Evolutionary conservation across 805 yeast species (phyloP).

Genomic region (Jamesozyma hellenica): DNA sequence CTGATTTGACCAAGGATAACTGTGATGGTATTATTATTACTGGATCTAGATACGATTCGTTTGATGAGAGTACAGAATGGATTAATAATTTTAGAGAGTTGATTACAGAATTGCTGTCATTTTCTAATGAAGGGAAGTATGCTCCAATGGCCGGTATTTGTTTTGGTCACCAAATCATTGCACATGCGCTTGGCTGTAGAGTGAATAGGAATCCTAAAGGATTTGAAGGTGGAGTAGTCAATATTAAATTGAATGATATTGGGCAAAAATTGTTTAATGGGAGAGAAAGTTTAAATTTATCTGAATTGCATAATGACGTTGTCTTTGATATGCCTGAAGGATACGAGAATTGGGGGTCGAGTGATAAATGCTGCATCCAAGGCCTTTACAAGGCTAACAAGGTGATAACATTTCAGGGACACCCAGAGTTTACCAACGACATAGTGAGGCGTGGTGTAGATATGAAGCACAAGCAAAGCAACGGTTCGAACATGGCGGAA

Average conservation of each 20-base stretch:
- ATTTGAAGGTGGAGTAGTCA: conserved; percentile 62
- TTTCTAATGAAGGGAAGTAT: conserved; percentile 7
- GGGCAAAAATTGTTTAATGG: conserved; percentile 14
- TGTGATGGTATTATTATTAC: conserved; percentile 35
- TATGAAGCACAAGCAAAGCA: neutral
- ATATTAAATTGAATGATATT: conserved; percentile 37
- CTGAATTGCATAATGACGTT: conserved; percentile 53
- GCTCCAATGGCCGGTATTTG: conserved; percentile 64
- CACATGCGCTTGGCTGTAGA: conserved; percentile 51
- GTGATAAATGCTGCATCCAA: conserved; percentile 50
- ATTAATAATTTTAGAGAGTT: conserved; percentile 32
- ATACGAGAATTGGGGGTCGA: conserved; percentile 40
- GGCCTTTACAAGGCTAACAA: conserved; percentile 48
- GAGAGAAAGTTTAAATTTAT: conserved; percentile 29
- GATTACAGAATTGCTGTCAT: conserved; percentile 15
- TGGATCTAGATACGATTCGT: conserved; percentile 41
- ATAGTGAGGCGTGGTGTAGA: conserved; percentile 14
- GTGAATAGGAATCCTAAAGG: conserved; percentile 53
- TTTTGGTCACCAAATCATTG: conserved; percentile 79
- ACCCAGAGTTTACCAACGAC: conserved; percentile 62
- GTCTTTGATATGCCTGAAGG: conserved; percentile 37
- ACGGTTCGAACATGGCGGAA: neutral
- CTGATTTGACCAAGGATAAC: conserved; percentile 6
- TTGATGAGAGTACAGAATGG: conserved; percentile 33
- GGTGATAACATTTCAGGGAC: conserved; percentile 74